These are phyloP conservation scores for Phytopythium sindhum DNA, from an alignment of 352 stramenopile species.

Conservation along the genomic window DNA sequence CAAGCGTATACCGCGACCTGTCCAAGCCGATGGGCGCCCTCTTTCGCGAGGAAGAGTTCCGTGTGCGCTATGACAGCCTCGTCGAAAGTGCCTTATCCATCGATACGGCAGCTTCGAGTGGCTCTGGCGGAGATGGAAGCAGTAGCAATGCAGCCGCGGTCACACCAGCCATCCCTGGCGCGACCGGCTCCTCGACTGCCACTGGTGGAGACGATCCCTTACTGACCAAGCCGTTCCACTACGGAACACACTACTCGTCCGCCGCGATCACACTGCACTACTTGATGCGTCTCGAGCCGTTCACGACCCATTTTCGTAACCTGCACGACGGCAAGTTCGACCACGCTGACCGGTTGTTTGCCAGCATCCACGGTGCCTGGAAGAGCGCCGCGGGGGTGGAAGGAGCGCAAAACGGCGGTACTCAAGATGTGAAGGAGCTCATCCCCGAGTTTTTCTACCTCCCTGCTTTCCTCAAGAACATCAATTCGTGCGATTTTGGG, in stretches of 20 bases:
- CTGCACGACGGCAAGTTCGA: conserved; percentile 98
- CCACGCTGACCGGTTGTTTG: conserved; percentile 97
- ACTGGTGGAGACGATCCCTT: conserved; percentile 31
- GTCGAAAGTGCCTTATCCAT: conserved; percentile 26
- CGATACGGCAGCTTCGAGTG: not conserved
- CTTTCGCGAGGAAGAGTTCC: conserved; percentile 86
- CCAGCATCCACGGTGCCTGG: conserved; percentile 91
- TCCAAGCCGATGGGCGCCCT: conserved; percentile 97
- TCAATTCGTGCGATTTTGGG: conserved; percentile 94
- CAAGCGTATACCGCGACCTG: conserved; percentile 92
- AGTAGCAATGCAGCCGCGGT: not conserved
- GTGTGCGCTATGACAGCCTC: conserved; percentile 59
- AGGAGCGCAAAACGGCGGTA: conserved; percentile 57
- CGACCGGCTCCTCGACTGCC: not conserved
- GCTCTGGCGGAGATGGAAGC: not conserved
- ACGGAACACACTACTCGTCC: conserved; percentile 93
- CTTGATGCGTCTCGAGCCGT: conserved; percentile 96
- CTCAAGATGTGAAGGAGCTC: conserved; percentile 98
- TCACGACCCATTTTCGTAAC: conserved; percentile 90
- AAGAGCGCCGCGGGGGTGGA: conserved; percentile 70
- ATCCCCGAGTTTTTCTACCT: conserved; percentile 98
- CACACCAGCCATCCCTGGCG: not conserved
- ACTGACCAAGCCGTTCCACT: conserved; percentile 85
- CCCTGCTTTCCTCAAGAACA: conserved; percentile 94
- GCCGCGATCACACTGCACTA: conserved; percentile 97